Evolutionary conservation across 192 early-diverging fungal species (phyloP).

Genomic region (Funneliformis mosseae): DNA sequence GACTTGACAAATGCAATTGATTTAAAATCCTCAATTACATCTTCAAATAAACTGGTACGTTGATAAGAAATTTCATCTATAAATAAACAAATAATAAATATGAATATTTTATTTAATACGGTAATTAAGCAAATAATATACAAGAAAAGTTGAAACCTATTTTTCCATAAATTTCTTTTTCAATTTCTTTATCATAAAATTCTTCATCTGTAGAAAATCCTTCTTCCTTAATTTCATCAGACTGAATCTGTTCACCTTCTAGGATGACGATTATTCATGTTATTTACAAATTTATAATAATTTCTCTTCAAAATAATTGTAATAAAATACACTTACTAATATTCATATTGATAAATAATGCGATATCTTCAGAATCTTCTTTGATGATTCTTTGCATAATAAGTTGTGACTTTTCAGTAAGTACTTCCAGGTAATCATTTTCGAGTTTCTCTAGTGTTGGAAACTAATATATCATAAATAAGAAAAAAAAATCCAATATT

Average conservation of each 20-base stretch:
- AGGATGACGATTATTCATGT: too few relatives aligned
- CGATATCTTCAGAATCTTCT: conserved; percentile 48
- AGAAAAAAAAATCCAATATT: neutral
- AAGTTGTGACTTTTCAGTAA: conserved; percentile 39
- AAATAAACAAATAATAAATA: conserved; percentile 12
- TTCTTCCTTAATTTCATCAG: conserved; percentile 24
- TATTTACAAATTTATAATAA: conserved; percentile 29
- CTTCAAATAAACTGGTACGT: conserved; percentile 39
- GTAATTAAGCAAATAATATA: neutral
- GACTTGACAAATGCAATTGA: conserved; percentile 47
- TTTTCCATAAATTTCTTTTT: conserved; percentile 36
- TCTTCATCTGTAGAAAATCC: conserved; percentile 58
- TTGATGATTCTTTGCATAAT: conserved; percentile 40
- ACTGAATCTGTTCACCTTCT: neutral
- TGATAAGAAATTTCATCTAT: conserved; percentile 41
- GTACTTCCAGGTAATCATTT: conserved; percentile 42
- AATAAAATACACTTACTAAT: conserved; percentile 34
- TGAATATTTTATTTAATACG: neutral
- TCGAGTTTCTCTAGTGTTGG: conserved; percentile 57
- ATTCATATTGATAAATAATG: conserved; percentile 8
- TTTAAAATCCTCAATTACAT: conserved; percentile 54
- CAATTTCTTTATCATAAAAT: conserved; percentile 33
- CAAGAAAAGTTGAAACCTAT: conserved; percentile 30
- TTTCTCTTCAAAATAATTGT: conserved; percentile 22
- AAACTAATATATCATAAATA: conserved; percentile 36